These are phyloP conservation scores for Aspergillus tamarii DNA, from an alignment of 2,329 filamentous ascomycete species.

Conservation along the genomic window DNA sequence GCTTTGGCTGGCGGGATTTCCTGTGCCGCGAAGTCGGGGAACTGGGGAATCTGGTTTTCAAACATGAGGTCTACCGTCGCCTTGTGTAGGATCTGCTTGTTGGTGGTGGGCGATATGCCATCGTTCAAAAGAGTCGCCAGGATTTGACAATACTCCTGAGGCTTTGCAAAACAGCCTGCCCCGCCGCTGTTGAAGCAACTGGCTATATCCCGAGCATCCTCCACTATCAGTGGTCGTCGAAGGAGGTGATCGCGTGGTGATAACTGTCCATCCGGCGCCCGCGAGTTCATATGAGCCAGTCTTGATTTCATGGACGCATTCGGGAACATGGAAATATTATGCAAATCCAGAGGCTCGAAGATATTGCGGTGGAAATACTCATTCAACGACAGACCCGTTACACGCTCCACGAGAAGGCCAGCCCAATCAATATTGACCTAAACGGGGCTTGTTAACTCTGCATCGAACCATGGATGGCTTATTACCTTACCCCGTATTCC, in stretches of 20 bases:
- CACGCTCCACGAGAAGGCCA: background rate
- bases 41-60: conserved; percentile 62
- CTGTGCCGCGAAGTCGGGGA: conserved; percentile 57
- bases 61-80: conserved; percentile 67
- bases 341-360: background rate
- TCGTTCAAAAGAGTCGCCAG: conserved; percentile 66
- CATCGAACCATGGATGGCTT: background rate
- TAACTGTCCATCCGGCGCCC: background rate
- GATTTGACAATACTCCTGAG: conserved; percentile 42
- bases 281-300: background rate
- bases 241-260: background rate
- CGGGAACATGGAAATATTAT: background rate
- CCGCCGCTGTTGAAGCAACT: background rate
- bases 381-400: background rate
- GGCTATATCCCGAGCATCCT: background rate
- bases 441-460: background rate
- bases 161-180: background rate
- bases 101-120: conserved; percentile 62
- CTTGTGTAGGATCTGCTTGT: conserved; percentile 56
- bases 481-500: conserved; percentile 59
- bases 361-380: background rate
- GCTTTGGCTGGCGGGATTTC: conserved; percentile 53
- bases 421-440: background rate
- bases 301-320: background rate
- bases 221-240: background rate